Conservation (phyloP, 2,329 filamentous ascomycete species). For the Nemania bipapillata region DNA sequence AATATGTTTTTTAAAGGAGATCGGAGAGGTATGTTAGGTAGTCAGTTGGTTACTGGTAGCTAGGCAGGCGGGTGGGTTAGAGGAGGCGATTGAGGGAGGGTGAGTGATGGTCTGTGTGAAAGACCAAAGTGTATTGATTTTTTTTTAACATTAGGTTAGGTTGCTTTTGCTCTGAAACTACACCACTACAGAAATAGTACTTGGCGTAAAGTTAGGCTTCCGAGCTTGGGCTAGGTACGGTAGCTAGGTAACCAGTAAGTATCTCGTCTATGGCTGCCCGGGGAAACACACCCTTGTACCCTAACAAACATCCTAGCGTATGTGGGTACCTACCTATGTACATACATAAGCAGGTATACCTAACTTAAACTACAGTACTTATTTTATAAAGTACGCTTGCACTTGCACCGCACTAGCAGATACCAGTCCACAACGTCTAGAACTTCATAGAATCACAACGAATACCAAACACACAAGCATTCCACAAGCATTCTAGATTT, state of each 20-base stretch:
- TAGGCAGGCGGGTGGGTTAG: background rate
- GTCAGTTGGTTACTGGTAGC: conserved; percentile 1
- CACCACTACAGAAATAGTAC: background rate
- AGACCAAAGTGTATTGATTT: conserved; percentile 1
- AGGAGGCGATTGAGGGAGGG: background rate
- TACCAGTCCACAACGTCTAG: conserved; percentile 10
- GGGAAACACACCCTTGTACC: background rate
- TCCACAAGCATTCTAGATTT: too few relatives aligned
- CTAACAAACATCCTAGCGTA: too few relatives aligned
- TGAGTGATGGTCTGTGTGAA: background rate
- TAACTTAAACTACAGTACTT: background rate
- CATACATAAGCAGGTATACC: background rate
- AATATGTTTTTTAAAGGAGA: conserved; percentile 25
- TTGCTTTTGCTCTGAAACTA: background rate
- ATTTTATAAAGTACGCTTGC: background rate
- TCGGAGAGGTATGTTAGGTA: conserved; percentile 10
- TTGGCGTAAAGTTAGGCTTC: background rate
- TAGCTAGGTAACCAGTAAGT: background rate
- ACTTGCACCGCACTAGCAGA: background rate
- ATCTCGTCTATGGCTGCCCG: background rate
- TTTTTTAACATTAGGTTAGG: background rate
- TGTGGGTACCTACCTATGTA: background rate
- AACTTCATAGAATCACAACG: conserved; percentile 28
- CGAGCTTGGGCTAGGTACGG: background rate
- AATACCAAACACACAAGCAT: conserved; percentile 12